Percentiles rank a stretch among this genome's conserved stretches.
Conservation (phyloP, 2,329 filamentous ascomycete genomes). For the Epichloe glyceriae region DNA sequence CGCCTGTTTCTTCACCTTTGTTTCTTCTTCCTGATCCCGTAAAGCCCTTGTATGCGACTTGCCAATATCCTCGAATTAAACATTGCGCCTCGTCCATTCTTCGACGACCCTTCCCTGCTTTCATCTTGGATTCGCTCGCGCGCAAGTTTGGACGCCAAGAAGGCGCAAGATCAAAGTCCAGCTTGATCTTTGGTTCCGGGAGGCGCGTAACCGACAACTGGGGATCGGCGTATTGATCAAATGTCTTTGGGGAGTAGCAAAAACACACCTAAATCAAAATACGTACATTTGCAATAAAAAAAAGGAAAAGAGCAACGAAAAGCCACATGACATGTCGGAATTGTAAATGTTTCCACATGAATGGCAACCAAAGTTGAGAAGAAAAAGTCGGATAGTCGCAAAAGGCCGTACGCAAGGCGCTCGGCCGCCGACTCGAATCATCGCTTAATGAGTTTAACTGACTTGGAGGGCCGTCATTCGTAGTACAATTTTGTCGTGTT, state of each 20-base stretch:
- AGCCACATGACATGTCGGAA: constrained; percentile 3
- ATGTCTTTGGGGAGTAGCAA: constrained; percentile 2
- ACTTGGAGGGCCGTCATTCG: constrained; percentile 5
- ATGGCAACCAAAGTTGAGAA: constrained; percentile 5
- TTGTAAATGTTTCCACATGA: constrained; percentile 1
- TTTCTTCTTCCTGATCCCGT: neutral
- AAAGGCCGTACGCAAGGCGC: neutral
- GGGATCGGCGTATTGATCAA: neutral
- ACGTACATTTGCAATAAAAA: neutral
- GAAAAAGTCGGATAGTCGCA: neutral
- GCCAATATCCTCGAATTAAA: constrained; percentile 6
- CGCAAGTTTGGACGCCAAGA: constrained; percentile 7
- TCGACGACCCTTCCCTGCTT: constrained; percentile 1
- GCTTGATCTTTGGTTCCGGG: constrained; percentile 9
- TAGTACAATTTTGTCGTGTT: constrained; percentile 3
- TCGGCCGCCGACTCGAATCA: neutral
- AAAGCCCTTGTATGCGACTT: constrained; percentile 4
- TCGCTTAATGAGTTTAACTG: neutral
- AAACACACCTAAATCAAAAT: neutral
- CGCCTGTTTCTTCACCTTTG: neutral
- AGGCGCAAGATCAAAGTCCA: constrained; percentile 20
- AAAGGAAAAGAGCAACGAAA: constrained; percentile 7
- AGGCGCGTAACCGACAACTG: neutral
- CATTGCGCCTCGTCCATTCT: constrained; percentile 6
- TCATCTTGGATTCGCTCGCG: constrained; percentile 1